Base-by-base conservation (phyloP, 805 yeast species). In the Scheffersomyces lignosus region DNA sequence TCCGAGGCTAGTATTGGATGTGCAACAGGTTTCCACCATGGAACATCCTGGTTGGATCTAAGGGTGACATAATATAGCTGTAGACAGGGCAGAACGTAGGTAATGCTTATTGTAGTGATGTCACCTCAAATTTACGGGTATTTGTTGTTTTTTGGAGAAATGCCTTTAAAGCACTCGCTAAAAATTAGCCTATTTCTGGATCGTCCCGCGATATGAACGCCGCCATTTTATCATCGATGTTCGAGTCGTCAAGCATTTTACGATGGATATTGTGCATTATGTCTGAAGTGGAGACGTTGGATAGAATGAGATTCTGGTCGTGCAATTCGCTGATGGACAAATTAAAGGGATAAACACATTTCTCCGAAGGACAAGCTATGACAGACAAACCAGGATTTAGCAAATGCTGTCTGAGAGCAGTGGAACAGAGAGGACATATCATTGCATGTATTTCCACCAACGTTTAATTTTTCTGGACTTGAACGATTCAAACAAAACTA, bases 261-360 rank as follows among this genome's bases (percentile, higher is more conserved):
- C 34, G 33, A 33, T 44, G 38, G 62, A 61, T 56, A 16, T 39
- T 42, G 15, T 31, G 33, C 61, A 62, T 55, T 24, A 63, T 54
- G 18, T 59, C 58, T 9, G 31, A 31, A 16, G 54, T 51, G 12
- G 42, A 45, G 8, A 56, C 53, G 27, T 47, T 47, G 9, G 45
- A 17, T 8, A 47, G 37, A 9, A 59, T 33, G 33, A 61, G 40
- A 29, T 52, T 52, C 36, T 45, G 42, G 31, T 48, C 48, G 25
- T 58, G 55, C 8, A 63, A 37, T 40, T 63, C 58, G n/a, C 45
- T 45, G 38, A 57, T 49, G 24, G 57, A 36, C 40, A 64, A 34
- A 32, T 64, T 60, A 43, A 63, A 61, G 4, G 70, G 70, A 40
- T 48, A 64, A 1, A 63, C 50, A 33, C 70, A 64, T 3, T 29